Evolutionary conservation across 2,329 filamentous ascomycete species (phyloP), one percentile per base, ranked within the genome.

Genomic region (Trichoderma sp.): DNA sequence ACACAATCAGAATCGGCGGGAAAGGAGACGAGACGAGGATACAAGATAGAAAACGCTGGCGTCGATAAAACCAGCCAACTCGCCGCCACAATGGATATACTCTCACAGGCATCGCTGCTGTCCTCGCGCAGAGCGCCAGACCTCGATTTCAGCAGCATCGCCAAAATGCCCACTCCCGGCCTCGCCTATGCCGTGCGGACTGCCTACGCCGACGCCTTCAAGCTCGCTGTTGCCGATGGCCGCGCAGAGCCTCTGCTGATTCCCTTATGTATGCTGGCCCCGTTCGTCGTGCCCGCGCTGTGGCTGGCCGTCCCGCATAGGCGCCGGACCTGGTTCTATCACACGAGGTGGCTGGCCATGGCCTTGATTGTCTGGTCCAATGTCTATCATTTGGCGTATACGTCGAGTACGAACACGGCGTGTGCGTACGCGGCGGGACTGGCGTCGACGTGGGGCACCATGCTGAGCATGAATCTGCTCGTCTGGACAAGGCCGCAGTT

Each of bases 261-360:
- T 8, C 87, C 87, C 0, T 84, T 86, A 69, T 79, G 82, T 68
- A 69, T 88, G 7, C 70, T 87, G 27, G 83, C 82, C 4, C 74
- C 81, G 33, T 79, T 85, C 56, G 59, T 87, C 53, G 67, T 90
- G 2, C 85, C 86, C 0, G 76, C 83, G 0, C 71, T 87, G 4
- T 91, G 88, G 76, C 81, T 90, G 16, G 78, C 83, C 60, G 80
- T 90, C 70, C 86, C 87, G 1, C 87, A 90, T 73, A 79, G 76
- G 37, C 77, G 79, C 2, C 79, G 83, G 10, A 82, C 82, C 5
- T 86, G 84, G 83, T 72, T 88, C 13, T 86, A 86, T 72, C 78
- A 74, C 10, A 80, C 82, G 37, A 74, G 79, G 61, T 89, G 85
- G 83, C 76, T 83, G 14, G 80, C 89, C 24, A 77, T 86, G 67